Conservation (phyloP, 345 rosid genomes). For the Boechera retrofracta region DNA sequence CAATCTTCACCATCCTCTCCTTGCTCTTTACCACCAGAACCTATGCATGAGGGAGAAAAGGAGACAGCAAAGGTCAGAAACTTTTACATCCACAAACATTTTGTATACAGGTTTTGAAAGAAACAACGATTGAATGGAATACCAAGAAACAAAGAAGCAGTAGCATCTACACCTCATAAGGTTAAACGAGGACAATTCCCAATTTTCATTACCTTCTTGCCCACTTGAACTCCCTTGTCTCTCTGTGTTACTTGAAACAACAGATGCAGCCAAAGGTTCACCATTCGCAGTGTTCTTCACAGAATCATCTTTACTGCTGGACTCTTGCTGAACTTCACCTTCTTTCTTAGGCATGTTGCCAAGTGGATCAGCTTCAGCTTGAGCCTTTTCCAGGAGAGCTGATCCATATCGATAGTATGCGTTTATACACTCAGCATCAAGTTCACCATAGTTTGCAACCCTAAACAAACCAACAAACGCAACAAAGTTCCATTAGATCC, state of each 20-base stretch:
- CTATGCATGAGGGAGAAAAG: constrained; percentile 35
- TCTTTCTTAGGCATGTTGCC: constrained; percentile 77
- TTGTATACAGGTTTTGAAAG: too few species aligned
- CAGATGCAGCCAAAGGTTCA: constrained; percentile 57
- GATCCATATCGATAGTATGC: constrained; percentile 85
- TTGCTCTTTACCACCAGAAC: constrained; percentile 53
- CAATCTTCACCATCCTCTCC: constrained; percentile 63
- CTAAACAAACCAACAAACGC: constrained; percentile 42
- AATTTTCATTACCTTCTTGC: constrained; percentile 49
- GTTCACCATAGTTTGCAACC: constrained; percentile 80
- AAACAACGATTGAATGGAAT: too few species aligned
- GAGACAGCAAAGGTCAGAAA: not conserved
- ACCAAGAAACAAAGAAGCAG: not conserved
- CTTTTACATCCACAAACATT: too few species aligned
- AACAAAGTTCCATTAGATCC: not conserved
- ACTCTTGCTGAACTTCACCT: constrained; percentile 45
- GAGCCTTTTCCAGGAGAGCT: constrained; percentile 82
- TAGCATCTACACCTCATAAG: not conserved
- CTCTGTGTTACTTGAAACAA: constrained; percentile 55
- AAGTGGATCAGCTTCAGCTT: constrained; percentile 90
- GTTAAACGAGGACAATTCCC: not conserved
- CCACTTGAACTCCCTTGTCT: constrained; percentile 57
- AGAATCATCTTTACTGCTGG: constrained; percentile 52
- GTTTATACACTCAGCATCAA: constrained; percentile 65
- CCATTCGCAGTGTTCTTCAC: constrained; percentile 49